A percentile compares a stretch with the other conserved stretches of the same genome.
phyloP scores from a whole-genome alignment of 2,329 filamentous ascomycete species.

The Cladophialophora immunda region DNA sequence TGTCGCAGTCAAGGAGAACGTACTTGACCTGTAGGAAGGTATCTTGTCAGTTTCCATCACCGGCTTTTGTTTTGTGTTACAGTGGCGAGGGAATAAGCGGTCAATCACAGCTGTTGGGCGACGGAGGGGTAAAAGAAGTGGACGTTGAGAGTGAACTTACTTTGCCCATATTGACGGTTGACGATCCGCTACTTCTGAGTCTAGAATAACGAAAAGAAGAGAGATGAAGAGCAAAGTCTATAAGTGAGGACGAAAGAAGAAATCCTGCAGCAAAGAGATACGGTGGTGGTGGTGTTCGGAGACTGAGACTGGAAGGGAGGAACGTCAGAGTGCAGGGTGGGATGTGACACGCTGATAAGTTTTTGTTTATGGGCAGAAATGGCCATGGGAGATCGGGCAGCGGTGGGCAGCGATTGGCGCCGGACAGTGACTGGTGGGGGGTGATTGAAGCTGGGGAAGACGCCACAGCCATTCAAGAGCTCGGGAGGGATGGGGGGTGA shows the following conservation, averaged over 20 bases:
- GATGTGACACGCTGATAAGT: conserved; percentile 21
- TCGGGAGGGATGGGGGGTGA: background rate
- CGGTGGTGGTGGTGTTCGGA: conserved; percentile 2
- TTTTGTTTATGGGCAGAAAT: conserved; percentile 15
- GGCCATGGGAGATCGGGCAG: conserved; percentile 11
- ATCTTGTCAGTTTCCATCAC: conserved; percentile 15
- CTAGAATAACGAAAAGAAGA: conserved; percentile 8
- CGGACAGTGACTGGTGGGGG: background rate
- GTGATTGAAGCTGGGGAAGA: conserved; percentile 15
- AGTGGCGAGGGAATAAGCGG: conserved; percentile 26
- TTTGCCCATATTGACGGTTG: conserved; percentile 33
- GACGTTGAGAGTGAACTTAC: conserved; percentile 18
- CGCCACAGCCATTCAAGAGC: conserved; percentile 6
- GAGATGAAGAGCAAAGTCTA: conserved; percentile 13
- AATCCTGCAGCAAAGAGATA: conserved; percentile 9
- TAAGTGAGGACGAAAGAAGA: conserved; percentile 19
- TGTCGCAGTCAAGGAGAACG: conserved; percentile 79
- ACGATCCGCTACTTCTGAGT: conserved; percentile 10
- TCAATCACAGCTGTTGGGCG: background rate
- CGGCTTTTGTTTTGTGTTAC: background rate
- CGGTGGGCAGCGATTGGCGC: conserved; percentile 14
- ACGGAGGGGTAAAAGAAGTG: conserved; percentile 14
- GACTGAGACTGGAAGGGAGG: background rate
- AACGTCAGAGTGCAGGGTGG: conserved; percentile 14
- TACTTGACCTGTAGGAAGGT: conserved; percentile 66